A percentile compares a stretch with the other conserved stretches of the same genome.
phyloP scores from a whole-genome alignment of 345 rosid genomes.

The Eucalyptus caleyi region DNA sequence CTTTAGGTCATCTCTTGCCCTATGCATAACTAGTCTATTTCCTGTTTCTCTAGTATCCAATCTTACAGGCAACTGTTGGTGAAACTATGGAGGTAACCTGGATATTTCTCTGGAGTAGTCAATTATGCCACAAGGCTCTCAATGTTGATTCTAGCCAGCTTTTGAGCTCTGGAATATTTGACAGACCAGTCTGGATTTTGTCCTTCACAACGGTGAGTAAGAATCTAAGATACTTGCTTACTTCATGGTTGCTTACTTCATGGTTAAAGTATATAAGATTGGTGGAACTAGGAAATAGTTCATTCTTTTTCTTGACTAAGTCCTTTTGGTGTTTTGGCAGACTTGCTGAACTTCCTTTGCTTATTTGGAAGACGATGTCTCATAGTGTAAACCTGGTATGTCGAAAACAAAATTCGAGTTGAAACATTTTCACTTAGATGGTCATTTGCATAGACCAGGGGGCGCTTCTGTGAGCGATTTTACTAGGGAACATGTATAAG shows the following conservation, averaged over 20 bases:
- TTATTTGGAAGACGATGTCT: neutral
- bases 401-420: neutral
- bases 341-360: neutral
- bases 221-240: neutral
- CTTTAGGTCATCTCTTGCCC: neutral
- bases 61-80: conserved; percentile 40
- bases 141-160: neutral
- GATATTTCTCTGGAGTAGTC: neutral
- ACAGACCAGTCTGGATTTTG: neutral
- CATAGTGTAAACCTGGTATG: neutral
- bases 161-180: neutral
- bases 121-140: neutral
- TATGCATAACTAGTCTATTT: neutral
- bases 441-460: neutral
- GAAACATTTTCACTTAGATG: neutral
- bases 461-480: neutral
- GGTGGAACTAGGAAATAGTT: neutral
- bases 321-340: neutral
- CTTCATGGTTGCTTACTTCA: neutral
- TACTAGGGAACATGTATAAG: neutral
- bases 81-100: conserved; percentile 69
- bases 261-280: neutral
- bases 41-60: neutral
- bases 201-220: neutral
- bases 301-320: neutral